Base-by-base conservation (phyloP, 352 stramenopile genomes). In the Globisporangium okanoganense region DNA sequence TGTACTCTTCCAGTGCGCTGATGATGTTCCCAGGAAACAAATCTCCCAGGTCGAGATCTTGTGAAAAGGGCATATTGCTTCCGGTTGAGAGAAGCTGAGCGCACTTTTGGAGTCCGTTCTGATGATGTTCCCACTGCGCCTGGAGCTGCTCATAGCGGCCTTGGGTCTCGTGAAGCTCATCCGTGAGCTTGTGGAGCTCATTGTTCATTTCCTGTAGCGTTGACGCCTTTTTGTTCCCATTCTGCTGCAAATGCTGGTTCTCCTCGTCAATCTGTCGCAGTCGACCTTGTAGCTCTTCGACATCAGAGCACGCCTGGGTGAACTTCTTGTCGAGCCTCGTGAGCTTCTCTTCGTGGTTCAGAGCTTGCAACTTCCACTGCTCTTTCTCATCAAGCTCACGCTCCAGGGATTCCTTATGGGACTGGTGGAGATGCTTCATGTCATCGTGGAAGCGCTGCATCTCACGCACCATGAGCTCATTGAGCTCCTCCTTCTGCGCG, bases 401-500 rank as follows among this genome's bases (percentile, higher is more conserved):
- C n/a, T 79, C 68, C 3, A 81, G 36, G 5, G 70, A 62, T 40
- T 61, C 45, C 3, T 36, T 38, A 0, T 73, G 64, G 5, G 59
- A 25, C 43, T 84, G 70, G 5, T 71, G 61, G 24, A 85, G 55
- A 48, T 64, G 41, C 35, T 75, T 62, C 6, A 71, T 61, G 27
- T 90, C 68, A 16, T 68, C 36, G 35, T 73, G 58, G 20, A 87
- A 82, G 22, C 59, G 70, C 45, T 77, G 62, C 29, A 88, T 64
- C 64, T 90, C 77, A 27, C 65, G 38, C 6, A 70, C 52, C 71
- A 90, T 80, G 0, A 85, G 47, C 6, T 67, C 66, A 53, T 92
- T 92, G 8, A 92, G 69, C 52, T 90, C 76, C 51, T 88, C 76
- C 53, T 90, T 92, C 48, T 92, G 82, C 33, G 66, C 62, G 31